A percentile compares a stretch with the other conserved stretches of the same genome.
These are phyloP conservation scores for Ceratobasidium sp. DNA, from an alignment of 1,284 basidiomycete genomes.

Conservation along the genomic window DNA sequence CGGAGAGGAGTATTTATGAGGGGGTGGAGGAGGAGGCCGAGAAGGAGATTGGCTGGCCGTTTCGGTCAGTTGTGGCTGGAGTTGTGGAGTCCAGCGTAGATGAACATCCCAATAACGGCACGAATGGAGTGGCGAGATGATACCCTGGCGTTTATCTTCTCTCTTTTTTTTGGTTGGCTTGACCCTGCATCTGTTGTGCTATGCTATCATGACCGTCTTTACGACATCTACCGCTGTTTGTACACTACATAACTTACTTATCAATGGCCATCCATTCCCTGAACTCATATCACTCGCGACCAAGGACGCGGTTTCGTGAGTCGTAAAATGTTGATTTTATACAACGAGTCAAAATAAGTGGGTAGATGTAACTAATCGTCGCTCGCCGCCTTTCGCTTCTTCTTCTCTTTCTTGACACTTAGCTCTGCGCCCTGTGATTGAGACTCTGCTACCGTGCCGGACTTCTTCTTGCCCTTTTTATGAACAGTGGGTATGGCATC, in stretches of 20 bases:
- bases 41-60: slow-evolving; percentile 40
- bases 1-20: slow-evolving; percentile 39
- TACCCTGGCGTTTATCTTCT: background rate
- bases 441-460: background rate
- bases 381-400: slow-evolving; percentile 29
- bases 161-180: slow-evolving; percentile 11
- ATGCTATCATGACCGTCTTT: slow-evolving; percentile 29
- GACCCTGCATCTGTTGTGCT: slow-evolving; percentile 5
- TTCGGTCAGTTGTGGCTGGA: slow-evolving; percentile 20
- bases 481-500: background rate
- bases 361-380: background rate
- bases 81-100: background rate
- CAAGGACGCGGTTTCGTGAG: background rate
- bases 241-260: slow-evolving; percentile 32
- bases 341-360: background rate
- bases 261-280: background rate
- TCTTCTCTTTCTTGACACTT: slow-evolving; percentile 25
- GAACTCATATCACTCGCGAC: background rate
- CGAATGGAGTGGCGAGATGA: slow-evolving; percentile 13
- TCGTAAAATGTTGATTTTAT: background rate
- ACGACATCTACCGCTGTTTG: slow-evolving; percentile 34
- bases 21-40: slow-evolving; percentile 35
- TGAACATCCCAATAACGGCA: background rate
- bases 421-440: background rate
- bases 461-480: slow-evolving; percentile 24